These are phyloP conservation scores for Stephanodiscus triporus DNA, from an alignment of 108 stramenopile genomes.

Conservation along the genomic window DNA sequence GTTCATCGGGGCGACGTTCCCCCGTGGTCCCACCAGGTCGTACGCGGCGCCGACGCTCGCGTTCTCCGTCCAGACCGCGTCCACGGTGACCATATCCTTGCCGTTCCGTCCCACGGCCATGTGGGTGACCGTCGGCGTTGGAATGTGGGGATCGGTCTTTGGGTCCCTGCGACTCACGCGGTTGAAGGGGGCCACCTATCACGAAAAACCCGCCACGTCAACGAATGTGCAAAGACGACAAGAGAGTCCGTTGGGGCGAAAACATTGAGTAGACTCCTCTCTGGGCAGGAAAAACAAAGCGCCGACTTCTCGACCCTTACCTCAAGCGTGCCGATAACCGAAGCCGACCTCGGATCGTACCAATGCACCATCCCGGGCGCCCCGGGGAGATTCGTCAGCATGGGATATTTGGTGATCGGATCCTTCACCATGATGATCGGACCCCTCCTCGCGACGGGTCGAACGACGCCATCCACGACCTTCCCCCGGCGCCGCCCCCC, in stretches of 20 bases:
- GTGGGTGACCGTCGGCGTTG: constrained; percentile 66
- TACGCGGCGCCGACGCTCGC: constrained; percentile 47
- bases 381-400: constrained; percentile 49
- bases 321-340: constrained; percentile 60
- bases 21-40: constrained; percentile 24
- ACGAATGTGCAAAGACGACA: neutral
- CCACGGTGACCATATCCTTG: constrained; percentile 70
- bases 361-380: constrained; percentile 84
- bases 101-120: constrained; percentile 57
- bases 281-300: neutral
- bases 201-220: neutral
- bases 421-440: constrained; percentile 42
- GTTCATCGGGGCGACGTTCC: constrained; percentile 40
- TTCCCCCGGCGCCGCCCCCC: constrained; percentile 1
- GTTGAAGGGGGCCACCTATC: constrained; percentile 75
- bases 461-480: neutral
- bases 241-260: neutral
- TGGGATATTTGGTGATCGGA: constrained; percentile 42
- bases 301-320: constrained; percentile 10
- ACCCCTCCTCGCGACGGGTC: neutral
- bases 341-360: constrained; percentile 65
- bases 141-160: constrained; percentile 53
- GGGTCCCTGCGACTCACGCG: constrained; percentile 66
- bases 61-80: constrained; percentile 72
- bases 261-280: neutral